Evolutionary conservation across 257 asterid species (phyloP).

Genomic region (Salvia miltiorrhiza): DNA sequence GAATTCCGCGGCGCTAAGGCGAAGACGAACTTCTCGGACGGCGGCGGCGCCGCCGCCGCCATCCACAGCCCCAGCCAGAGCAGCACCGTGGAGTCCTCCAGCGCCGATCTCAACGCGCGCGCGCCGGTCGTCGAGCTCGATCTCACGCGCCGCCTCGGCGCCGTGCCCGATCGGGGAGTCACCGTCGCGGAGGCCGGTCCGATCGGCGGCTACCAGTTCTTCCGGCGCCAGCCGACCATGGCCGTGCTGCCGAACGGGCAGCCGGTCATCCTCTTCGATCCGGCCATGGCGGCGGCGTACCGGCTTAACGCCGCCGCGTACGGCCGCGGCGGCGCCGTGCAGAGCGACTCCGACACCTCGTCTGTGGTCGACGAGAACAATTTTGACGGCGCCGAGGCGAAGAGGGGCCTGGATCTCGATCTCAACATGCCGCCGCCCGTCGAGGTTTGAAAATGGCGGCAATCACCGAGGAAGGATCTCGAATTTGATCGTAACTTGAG

Average conservation of each 20-base stretch:
- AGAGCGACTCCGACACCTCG: slow-evolving; percentile 61
- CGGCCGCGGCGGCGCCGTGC: slow-evolving; percentile 36
- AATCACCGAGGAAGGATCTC: background rate
- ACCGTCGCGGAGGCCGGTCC: slow-evolving; percentile 18
- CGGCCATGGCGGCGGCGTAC: slow-evolving; percentile 36
- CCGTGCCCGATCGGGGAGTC: background rate
- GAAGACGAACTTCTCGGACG: slow-evolving; percentile 66
- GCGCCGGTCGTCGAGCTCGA: slow-evolving; percentile 63
- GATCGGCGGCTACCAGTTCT: slow-evolving; percentile 28
- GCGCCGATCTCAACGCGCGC: slow-evolving; percentile 39
- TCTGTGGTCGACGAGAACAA: slow-evolving; percentile 84
- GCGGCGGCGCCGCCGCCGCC: slow-evolving; percentile 27
- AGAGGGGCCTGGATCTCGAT: slow-evolving; percentile 64
- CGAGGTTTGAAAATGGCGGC: slow-evolving; percentile 31
- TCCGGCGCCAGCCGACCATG: slow-evolving; percentile 48
- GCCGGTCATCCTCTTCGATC: slow-evolving; percentile 42
- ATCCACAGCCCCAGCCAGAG: slow-evolving; percentile 60
- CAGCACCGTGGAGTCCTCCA: slow-evolving; percentile 82
- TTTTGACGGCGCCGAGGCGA: slow-evolving; percentile 32
- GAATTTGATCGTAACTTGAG: background rate
- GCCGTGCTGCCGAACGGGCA: slow-evolving; percentile 69
- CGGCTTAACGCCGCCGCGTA: slow-evolving; percentile 21
- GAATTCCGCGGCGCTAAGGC: slow-evolving; percentile 88
- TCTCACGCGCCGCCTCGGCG: slow-evolving; percentile 83
- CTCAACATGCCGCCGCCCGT: slow-evolving; percentile 77